Percentiles rank a stretch among this genome's conserved stretches.
Evolutionary conservation across 176 grass and related monocot genomes (phyloP).

Genomic region (Musa troglodytarum): DNA sequence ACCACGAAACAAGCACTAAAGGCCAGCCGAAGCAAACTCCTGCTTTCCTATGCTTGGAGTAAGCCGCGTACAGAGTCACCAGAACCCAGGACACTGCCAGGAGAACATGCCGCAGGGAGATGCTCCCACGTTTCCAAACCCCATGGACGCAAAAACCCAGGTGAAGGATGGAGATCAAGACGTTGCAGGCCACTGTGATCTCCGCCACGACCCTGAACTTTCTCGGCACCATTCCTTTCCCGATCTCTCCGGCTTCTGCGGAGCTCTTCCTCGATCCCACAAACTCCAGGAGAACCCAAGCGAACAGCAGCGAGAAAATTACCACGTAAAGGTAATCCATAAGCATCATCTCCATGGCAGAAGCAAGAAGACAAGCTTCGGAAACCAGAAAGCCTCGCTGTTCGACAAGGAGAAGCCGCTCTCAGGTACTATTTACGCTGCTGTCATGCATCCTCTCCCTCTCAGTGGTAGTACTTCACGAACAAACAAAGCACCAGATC

Average conservation of each 20-base stretch:
- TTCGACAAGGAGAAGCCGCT: neutral
- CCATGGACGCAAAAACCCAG: constrained; percentile 23
- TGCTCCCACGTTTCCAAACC: constrained; percentile 20
- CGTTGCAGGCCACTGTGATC: constrained; percentile 27
- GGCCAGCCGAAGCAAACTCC: constrained; percentile 25
- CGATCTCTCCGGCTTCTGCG: neutral
- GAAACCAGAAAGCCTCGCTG: neutral
- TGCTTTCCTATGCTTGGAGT: constrained; percentile 26
- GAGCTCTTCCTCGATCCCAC: constrained; percentile 11
- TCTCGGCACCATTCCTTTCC: neutral
- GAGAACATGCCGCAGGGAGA: constrained; percentile 23
- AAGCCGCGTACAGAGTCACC: constrained; percentile 30
- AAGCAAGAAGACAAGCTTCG: neutral
- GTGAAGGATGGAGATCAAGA: constrained; percentile 16
- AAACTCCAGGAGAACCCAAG: constrained; percentile 31
- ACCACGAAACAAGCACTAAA: constrained; percentile 51
- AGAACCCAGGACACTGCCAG: constrained; percentile 41
- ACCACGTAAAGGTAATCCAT: constrained; percentile 26
- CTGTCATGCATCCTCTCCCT: no score
- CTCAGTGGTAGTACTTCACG: no score
- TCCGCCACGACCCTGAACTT: constrained; percentile 1
- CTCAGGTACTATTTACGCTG: no score
- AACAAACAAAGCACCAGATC: no score
- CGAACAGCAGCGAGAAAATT: constrained; percentile 26
- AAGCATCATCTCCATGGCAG: neutral